Percentiles rank a stretch among this genome's conserved stretches.
phyloP scores from a whole-genome alignment of 2,329 filamentous ascomycete genomes.

The Fusarium coffeatum region DNA sequence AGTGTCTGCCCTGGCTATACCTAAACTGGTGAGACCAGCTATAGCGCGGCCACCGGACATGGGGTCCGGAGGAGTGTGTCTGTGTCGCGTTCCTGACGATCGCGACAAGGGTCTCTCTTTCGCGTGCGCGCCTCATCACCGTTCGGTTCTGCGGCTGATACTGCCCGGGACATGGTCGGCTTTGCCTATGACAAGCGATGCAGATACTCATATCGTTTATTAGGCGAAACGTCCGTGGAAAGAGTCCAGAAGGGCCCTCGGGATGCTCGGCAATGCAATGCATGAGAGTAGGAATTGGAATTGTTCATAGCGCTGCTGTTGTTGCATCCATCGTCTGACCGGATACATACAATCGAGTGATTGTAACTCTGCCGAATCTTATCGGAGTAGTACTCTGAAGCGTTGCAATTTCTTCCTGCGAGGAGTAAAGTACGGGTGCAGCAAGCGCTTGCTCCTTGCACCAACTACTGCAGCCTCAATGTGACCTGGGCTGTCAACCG shows the following conservation, averaged over 20 bases:
- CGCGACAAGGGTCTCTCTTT: conserved; percentile 35
- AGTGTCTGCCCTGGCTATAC: conserved; percentile 15
- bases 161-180: neutral
- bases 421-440: neutral
- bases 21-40: conserved; percentile 29
- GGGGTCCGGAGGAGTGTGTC: conserved; percentile 29
- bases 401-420: neutral
- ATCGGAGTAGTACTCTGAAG: neutral
- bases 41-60: conserved; percentile 10
- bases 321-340: neutral
- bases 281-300: neutral
- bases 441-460: neutral
- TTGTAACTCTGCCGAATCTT: conserved; percentile 19
- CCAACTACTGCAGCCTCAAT: neutral
- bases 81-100: conserved; percentile 47
- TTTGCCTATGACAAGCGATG: conserved; percentile 18
- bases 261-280: conserved; percentile 23
- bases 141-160: conserved; percentile 15
- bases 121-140: conserved; percentile 17
- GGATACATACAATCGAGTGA: conserved; percentile 25
- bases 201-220: conserved; percentile 18
- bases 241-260: neutral
- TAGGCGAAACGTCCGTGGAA: conserved; percentile 6
- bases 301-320: neutral
- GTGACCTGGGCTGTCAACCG: neutral